Evolutionary conservation across 73 alveolate genomes (phyloP).

Genomic region (Stentor roeselii): DNA sequence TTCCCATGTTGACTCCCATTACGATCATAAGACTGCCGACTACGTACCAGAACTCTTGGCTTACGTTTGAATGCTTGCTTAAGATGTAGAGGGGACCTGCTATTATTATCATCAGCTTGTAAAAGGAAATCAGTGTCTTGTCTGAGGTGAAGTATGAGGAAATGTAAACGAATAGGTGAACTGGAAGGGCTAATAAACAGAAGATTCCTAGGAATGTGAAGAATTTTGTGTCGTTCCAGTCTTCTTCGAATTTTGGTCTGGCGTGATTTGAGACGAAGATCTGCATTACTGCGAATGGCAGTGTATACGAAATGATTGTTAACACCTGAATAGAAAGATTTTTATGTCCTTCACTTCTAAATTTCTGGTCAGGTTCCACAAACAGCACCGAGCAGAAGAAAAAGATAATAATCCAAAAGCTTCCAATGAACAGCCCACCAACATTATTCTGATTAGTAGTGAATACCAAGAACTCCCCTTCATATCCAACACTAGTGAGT

Average conservation of each 20-base stretch:
- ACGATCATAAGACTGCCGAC: not conserved
- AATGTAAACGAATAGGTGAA: not conserved
- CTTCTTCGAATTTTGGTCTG: not conserved
- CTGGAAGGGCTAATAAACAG: not conserved
- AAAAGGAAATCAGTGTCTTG: not conserved
- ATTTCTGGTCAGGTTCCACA: not conserved
- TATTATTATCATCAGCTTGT: not conserved
- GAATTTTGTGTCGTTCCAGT: not conserved
- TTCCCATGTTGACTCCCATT: not conserved
- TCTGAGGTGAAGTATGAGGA: not conserved
- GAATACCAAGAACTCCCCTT: not conserved
- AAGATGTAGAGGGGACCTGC: not conserved
- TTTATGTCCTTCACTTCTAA: not conserved
- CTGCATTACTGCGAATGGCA: not conserved
- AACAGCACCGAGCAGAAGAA: not conserved
- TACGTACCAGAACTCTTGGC: slow-evolving; percentile 9
- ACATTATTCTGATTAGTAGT: not conserved
- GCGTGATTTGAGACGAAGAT: not conserved
- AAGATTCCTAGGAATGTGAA: not conserved
- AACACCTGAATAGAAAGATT: not conserved
- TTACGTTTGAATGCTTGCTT: not conserved
- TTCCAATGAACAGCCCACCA: slow-evolving; percentile 15
- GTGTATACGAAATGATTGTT: not conserved
- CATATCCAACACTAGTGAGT: not conserved
- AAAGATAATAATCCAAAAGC: not conserved